phyloP scores from a whole-genome alignment of 805 yeast species.

The Cyberlindnera lachancei region DNA sequence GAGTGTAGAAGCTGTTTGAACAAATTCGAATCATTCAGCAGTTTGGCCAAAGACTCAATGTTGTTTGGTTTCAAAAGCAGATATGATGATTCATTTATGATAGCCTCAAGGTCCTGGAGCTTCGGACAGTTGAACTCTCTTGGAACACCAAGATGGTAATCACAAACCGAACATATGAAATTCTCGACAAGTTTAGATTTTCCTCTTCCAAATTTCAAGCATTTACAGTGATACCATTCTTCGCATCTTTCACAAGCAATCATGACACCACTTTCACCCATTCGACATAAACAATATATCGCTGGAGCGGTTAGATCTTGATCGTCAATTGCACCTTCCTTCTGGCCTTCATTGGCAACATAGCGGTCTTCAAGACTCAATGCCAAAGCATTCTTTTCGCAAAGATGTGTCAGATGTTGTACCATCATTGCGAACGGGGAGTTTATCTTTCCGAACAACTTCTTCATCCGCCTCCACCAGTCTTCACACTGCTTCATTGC shows the following conservation, averaged over 20 bases:
- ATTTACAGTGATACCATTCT: slow-evolving; percentile 65
- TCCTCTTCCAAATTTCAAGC: slow-evolving; percentile 38
- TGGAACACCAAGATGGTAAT: slow-evolving; percentile 25
- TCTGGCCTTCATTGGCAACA: too few relatives aligned
- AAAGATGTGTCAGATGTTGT: slow-evolving; percentile 20
- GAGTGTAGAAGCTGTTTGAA: slow-evolving; percentile 18
- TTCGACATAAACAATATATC: slow-evolving; percentile 56
- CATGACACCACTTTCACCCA: slow-evolving; percentile 54
- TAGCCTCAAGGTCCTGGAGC: slow-evolving; percentile 24
- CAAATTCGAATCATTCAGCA: slow-evolving; percentile 12
- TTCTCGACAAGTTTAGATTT: slow-evolving; percentile 24
- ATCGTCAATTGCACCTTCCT: too few relatives aligned
- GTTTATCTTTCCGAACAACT: slow-evolving; percentile 28
- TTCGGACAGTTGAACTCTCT: slow-evolving; percentile 28
- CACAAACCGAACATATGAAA: slow-evolving; percentile 52
- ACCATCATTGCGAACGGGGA: slow-evolving; percentile 26
- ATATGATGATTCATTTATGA: slow-evolving; percentile 22
- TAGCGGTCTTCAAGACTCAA: slow-evolving; percentile 21
- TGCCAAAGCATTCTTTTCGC: slow-evolving; percentile 15
- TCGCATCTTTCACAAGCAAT: slow-evolving; percentile 63
- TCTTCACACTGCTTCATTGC: slow-evolving; percentile 24
- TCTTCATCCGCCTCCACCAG: slow-evolving; percentile 30
- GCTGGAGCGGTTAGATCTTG: slow-evolving; percentile 12
- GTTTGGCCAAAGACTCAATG: slow-evolving; percentile 14
- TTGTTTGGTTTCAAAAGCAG: slow-evolving; percentile 30